Evolutionary conservation across 768 basidiomycete genomes (phyloP).

Genomic region (Kwoniella sp.): DNA sequence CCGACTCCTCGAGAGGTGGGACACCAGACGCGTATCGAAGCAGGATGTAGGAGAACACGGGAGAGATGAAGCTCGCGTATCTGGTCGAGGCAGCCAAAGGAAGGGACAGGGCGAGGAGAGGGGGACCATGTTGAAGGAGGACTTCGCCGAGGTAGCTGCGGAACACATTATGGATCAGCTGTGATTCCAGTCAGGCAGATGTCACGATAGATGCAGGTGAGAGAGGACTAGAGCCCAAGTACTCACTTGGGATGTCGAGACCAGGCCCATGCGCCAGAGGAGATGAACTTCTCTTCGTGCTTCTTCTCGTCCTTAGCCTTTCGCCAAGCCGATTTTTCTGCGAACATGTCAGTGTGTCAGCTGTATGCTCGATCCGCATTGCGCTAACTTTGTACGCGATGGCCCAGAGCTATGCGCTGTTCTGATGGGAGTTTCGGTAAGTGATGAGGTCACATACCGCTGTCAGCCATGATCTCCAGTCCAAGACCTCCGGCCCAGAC

Average conservation of each 20-base stretch:
- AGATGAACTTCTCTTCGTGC: slow-evolving; percentile 73
- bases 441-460: slow-evolving; percentile 25
- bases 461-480: slow-evolving; percentile 51
- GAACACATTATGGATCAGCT: background rate
- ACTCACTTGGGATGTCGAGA: slow-evolving; percentile 76
- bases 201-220: background rate
- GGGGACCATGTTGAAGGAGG: slow-evolving; percentile 70
- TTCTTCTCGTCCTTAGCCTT: slow-evolving; percentile 64
- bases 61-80: slow-evolving; percentile 63
- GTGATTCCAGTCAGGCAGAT: background rate
- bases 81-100: slow-evolving; percentile 57
- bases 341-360: background rate
- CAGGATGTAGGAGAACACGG: slow-evolving; percentile 68
- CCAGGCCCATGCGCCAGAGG: slow-evolving; percentile 67
- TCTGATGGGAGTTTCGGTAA: too few species aligned
- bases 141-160: slow-evolving; percentile 74
- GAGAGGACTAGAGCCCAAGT: too few species aligned
- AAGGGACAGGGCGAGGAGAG: slow-evolving; percentile 63
- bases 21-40: slow-evolving; percentile 65
- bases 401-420: background rate
- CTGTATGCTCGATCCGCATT: too few species aligned
- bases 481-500: slow-evolving; percentile 65
- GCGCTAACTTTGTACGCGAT: too few species aligned
- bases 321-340: slow-evolving; percentile 68
- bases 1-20: slow-evolving; percentile 66